Base-by-base conservation (phyloP, 2,329 filamentous ascomycete species). In the Neopestalotiopsis rosae region DNA sequence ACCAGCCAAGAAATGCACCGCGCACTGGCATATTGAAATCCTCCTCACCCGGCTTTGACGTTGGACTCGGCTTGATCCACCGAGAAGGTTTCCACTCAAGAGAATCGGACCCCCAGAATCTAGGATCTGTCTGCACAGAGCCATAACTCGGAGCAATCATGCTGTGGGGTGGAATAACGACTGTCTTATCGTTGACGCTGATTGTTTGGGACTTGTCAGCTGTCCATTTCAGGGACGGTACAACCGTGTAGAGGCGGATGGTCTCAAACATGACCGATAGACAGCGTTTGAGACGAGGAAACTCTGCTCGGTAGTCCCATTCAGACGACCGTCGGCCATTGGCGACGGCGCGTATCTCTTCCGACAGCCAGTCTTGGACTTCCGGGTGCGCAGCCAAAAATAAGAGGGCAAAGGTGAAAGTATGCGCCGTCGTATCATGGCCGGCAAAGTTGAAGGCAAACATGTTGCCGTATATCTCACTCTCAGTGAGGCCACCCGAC, bases 391-490 rank as follows among this genome's bases (percentile, higher is more conserved):
- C 71, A 28, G 71, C 74, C n/a, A 76, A 67, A 13, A 72, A 71
- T 4, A 69, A 13, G 56, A 76, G 65, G 14, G 61, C 68, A 24
- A 73, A 74, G 1, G 71, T 69, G 20, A 76, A 52, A 2, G 73
- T 72, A 42, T 72, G 72, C 6, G 75, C 74, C 2, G 75, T 76
- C 2, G 76, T 77, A 52, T 78, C 75, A 45, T 78, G 72, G 30
- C 76, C 76, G 1, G 75, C 75, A n/a, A 77, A 77, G 58, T 76
- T 77, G 66, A 76, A 70, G 10, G 77, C 70, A 56, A 78, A 78
- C 24, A 77, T 70, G 42, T 78, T 76, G 2, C 76, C 75, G 32
- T 49, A 65, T 45, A 65, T 65, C 30, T 65, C 13, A 72, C 71
- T 17, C 75, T 72, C 62, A 10, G 38, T 65, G 4, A 65, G 30